Evolutionary conservation across 768 basidiomycete genomes (phyloP), one percentile per base, ranked within the genome.

Genomic region (Lentinula lateritia): DNA sequence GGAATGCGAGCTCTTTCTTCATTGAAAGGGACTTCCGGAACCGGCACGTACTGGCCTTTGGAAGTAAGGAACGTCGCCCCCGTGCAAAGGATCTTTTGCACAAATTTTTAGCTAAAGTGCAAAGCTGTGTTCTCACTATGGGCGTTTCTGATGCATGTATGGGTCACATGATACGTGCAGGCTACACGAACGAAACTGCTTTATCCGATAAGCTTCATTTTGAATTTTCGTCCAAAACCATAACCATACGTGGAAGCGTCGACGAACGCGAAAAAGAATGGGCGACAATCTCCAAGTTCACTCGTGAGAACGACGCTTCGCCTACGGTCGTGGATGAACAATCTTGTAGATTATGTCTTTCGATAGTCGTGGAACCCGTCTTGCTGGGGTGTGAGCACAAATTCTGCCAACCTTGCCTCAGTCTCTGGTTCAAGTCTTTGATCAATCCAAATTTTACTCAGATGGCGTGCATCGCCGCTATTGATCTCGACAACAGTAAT

Each of bases 361-460:
- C 72, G 36, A 63, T 36, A 13, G 18, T 58, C 20, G 18, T 9
- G 36, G 66, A 73, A n/a, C 67, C 75, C 1, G 65, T 76, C 64
- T 68, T 66, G 59, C 65, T 83, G 62, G 69, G 70, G 32, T 87
- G 86, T 68, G 74, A 74, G 16, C 85, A 87, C 68, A 64, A 65
- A 23, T 86, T 85, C 67, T 86, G 86, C 71, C 72, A 63, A 34
- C 38, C 68, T 8, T 87, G 85, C 68, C 72, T 86, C 55, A 72
- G 76, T 63, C 73, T 78, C 60, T 75, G 78, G 58, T 69, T 85
- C 46, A 67, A 66, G 43, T 70, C 73, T 5, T 66, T 70, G 2
- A 64, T 71, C 15, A 68, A 73, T 23, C 66, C 70, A 6, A 70
- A 70, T 13, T 68, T 70, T 23, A 66, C 66, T 42, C 68, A 70